Evolutionary conservation across 2,329 filamentous ascomycete genomes (phyloP).

Genomic region (Aspergillus fructus): DNA sequence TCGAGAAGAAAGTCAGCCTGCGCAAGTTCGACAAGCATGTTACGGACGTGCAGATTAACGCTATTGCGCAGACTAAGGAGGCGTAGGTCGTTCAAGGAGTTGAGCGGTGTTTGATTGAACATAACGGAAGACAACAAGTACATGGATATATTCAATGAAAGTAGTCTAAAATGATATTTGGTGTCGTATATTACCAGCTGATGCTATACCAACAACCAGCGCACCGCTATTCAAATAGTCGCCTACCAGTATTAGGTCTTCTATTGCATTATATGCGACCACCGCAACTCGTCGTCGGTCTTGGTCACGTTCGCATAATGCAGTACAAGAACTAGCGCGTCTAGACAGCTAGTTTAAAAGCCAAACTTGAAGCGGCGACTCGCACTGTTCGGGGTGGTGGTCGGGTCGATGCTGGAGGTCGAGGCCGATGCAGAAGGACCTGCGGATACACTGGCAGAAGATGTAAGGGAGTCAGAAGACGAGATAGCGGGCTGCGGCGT

Average conservation of each 20-base stretch:
- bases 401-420: background rate
- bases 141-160: background rate
- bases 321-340: too few species aligned
- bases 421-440: background rate
- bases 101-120: background rate
- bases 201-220: slow-evolving; percentile 22
- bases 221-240: slow-evolving; percentile 5
- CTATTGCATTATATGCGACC: too few species aligned
- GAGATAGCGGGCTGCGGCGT: background rate
- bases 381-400: background rate
- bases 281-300: too few species aligned
- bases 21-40: slow-evolving; percentile 39
- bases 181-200: too few species aligned
- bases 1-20: slow-evolving; percentile 38
- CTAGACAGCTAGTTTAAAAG: background rate
- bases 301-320: too few species aligned
- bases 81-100: background rate
- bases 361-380: slow-evolving; percentile 2
- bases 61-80: background rate
- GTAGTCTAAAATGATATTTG: too few species aligned
- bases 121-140: background rate
- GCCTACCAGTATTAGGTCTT: too few species aligned
- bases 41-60: slow-evolving; percentile 32
- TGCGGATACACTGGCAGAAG: background rate
- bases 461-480: background rate